Conservation (phyloP, 441 rosid genomes). For the Populus hybrid region DNA sequence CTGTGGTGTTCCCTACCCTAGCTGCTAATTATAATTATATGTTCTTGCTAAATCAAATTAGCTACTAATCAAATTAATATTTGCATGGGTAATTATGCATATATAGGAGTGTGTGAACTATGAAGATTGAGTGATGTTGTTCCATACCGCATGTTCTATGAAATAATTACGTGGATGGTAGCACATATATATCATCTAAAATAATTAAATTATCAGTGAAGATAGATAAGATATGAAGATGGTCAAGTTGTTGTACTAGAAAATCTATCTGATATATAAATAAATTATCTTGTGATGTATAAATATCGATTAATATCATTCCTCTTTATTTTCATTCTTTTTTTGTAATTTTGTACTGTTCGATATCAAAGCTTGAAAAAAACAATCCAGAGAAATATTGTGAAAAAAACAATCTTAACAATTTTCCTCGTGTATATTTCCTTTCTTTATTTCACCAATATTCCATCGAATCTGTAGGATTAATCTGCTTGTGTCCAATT, state of each 20-base stretch:
- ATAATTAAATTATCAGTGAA: not conserved
- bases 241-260: not conserved
- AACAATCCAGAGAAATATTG: too few species aligned
- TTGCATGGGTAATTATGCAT: too few species aligned
- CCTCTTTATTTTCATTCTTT: not conserved
- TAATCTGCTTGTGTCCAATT: too few species aligned
- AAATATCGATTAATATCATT: not conserved
- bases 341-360: too few species aligned
- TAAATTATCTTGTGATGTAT: not conserved
- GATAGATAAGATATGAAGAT: not conserved
- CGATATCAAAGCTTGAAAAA: too few species aligned
- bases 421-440: too few species aligned
- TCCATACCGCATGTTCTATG: too few species aligned
- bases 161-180: not conserved
- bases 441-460: too few species aligned
- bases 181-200: not conserved
- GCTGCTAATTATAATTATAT: constrained; percentile 27
- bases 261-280: not conserved
- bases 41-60: not conserved
- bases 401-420: too few species aligned
- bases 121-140: not conserved
- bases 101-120: too few species aligned
- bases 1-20: constrained; percentile 47
- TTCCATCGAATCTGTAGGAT: too few species aligned
- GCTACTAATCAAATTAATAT: too few species aligned